These are phyloP conservation scores for Fusarium neocosmosporiellum DNA, from an alignment of 2,329 filamentous ascomycete species.

Conservation along the genomic window DNA sequence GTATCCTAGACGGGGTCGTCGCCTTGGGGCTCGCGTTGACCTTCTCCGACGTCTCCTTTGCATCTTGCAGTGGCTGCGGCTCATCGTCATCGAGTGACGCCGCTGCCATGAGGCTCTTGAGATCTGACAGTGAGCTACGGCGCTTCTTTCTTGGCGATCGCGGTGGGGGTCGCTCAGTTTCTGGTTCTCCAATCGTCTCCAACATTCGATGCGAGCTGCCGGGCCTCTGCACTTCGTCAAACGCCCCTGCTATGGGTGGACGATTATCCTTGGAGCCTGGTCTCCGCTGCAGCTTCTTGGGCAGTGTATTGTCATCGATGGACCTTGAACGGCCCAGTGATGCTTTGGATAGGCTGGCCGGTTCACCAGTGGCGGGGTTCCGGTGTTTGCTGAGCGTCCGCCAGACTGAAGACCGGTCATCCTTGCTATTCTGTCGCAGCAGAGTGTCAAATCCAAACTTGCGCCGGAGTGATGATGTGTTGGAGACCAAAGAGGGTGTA, in stretches of 20 bases:
- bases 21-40: slow-evolving; percentile 62
- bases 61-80: slow-evolving; percentile 62
- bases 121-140: slow-evolving; percentile 90
- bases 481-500: slow-evolving; percentile 83
- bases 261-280: slow-evolving; percentile 67
- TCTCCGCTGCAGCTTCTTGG: slow-evolving; percentile 53
- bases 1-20: slow-evolving; percentile 62
- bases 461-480: slow-evolving; percentile 84
- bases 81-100: slow-evolving; percentile 60
- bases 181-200: slow-evolving; percentile 70
- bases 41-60: slow-evolving; percentile 66
- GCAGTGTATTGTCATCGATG: slow-evolving; percentile 73
- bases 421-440: slow-evolving; percentile 82
- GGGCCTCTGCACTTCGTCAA: slow-evolving; percentile 68
- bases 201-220: slow-evolving; percentile 67
- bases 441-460: slow-evolving; percentile 85
- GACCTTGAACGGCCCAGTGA: slow-evolving; percentile 79
- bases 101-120: slow-evolving; percentile 75
- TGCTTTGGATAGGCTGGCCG: slow-evolving; percentile 73
- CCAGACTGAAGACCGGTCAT: slow-evolving; percentile 82
- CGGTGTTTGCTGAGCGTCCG: slow-evolving; percentile 89
- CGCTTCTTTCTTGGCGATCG: slow-evolving; percentile 78
- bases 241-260: slow-evolving; percentile 70
- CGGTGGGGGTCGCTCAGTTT: slow-evolving; percentile 52
- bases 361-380: slow-evolving; percentile 68